Evolutionary conservation across 2,329 filamentous ascomycete genomes (phyloP).

Genomic region (Colletotrichum agaves): DNA sequence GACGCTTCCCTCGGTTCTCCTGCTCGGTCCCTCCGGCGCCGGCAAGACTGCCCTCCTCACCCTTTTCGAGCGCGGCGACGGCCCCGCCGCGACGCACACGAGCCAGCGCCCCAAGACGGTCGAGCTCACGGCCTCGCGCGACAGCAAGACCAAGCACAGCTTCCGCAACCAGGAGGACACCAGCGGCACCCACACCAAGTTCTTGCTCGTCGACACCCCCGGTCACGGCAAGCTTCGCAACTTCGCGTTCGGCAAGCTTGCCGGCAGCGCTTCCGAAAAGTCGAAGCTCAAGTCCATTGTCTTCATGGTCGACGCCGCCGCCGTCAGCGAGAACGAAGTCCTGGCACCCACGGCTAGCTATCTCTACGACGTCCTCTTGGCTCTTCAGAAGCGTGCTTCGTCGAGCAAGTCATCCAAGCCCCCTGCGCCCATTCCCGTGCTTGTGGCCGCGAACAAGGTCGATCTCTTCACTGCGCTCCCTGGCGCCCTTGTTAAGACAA

Average conservation of each 20-base stretch:
- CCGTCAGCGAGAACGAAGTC: slow-evolving; percentile 66
- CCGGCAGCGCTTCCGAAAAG: slow-evolving; percentile 44
- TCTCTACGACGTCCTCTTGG: slow-evolving; percentile 87
- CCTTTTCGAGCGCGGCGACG: slow-evolving; percentile 68
- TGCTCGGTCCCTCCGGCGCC: slow-evolving; percentile 81
- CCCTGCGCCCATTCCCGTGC: slow-evolving; percentile 69
- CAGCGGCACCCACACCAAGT: slow-evolving; percentile 69
- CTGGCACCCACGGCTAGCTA: slow-evolving; percentile 83
- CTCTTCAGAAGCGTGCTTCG: slow-evolving; percentile 79
- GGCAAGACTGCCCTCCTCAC: slow-evolving; percentile 93
- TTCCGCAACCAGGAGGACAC: slow-evolving; percentile 54
- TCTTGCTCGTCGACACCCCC: slow-evolving; percentile 87
- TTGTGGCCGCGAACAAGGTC: slow-evolving; percentile 94
- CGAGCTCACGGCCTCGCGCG: slow-evolving; percentile 65
- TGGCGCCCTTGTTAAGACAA: slow-evolving; percentile 76
- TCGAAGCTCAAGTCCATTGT: slow-evolving; percentile 76
- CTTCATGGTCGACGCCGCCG: slow-evolving; percentile 88
- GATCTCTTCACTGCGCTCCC: slow-evolving; percentile 95
- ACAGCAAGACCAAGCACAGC: slow-evolving; percentile 53
- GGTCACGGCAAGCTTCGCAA: slow-evolving; percentile 94
- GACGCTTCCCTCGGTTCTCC: slow-evolving; percentile 78
- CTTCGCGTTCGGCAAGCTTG: slow-evolving; percentile 67
- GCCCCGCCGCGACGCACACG: slow-evolving; percentile 62
- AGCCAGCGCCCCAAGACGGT: slow-evolving; percentile 61
- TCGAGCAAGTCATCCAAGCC: slow-evolving; percentile 57